A percentile compares a stretch with the other conserved stretches of the same genome.
Evolutionary conservation across 306 rosid genomes (phyloP).

Genomic region (Ochetophila trinervis): DNA sequence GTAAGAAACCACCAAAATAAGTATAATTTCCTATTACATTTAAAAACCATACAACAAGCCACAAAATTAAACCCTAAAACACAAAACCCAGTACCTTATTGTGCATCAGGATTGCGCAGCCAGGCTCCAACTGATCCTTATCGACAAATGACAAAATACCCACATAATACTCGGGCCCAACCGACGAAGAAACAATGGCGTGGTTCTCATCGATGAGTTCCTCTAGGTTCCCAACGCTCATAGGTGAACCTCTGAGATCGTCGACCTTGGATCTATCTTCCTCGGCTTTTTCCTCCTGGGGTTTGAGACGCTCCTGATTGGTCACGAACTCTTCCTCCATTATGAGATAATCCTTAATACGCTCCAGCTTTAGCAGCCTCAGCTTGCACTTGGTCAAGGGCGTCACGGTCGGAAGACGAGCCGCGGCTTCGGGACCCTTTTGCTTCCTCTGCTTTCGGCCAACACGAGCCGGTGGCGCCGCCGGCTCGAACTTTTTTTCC

Average conservation of each 20-base stretch:
- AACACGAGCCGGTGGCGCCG: constrained; percentile 86
- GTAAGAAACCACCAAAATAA: neutral
- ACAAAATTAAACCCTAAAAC: constrained; percentile 4
- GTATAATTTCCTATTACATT: neutral
- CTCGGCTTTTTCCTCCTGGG: constrained; percentile 96
- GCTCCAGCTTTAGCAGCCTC: constrained; percentile 78
- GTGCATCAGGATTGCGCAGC: constrained; percentile 95
- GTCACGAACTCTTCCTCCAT: constrained; percentile 98
- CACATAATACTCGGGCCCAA: constrained; percentile 94
- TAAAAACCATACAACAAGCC: neutral
- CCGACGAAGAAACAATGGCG: constrained; percentile 94
- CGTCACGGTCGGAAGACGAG: constrained; percentile 77
- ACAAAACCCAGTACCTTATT: constrained; percentile 60
- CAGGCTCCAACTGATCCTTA: constrained; percentile 97
- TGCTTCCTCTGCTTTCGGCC: constrained; percentile 92
- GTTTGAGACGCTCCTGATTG: constrained; percentile 91
- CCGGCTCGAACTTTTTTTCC: constrained; percentile 92
- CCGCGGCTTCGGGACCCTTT: constrained; percentile 92
- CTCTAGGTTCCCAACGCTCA: constrained; percentile 94
- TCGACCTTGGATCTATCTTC: constrained; percentile 99
- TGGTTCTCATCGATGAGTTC: constrained; percentile 95
- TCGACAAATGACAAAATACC: constrained; percentile 91
- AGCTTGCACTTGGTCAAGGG: constrained; percentile 84
- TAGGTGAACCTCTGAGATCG: constrained; percentile 93
- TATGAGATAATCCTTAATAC: constrained; percentile 78